phyloP scores from a whole-genome alignment of 1,284 basidiomycete species.

The Ceratobasidium sp. region DNA sequence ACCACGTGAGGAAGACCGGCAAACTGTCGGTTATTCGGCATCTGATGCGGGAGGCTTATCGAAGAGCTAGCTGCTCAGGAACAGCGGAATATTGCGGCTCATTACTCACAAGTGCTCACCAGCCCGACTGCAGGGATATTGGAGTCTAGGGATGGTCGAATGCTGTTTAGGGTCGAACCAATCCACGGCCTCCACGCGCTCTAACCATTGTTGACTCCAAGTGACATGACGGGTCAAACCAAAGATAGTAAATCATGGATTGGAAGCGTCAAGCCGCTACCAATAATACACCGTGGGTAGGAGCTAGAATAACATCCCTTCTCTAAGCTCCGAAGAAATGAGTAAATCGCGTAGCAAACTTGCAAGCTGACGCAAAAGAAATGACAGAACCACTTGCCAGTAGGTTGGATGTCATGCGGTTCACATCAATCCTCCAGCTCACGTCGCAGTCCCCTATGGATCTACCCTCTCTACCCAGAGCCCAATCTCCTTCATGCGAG shows the following conservation, averaged over 20 bases:
- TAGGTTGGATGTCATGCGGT: constrained; percentile 1
- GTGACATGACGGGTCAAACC: background rate
- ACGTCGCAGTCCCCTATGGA: constrained; percentile 27
- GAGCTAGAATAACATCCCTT: constrained; percentile 1
- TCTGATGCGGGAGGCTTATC: background rate
- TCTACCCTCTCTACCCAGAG: constrained; percentile 8
- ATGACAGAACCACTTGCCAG: constrained; percentile 24
- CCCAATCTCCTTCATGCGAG: background rate
- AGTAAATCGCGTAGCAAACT: constrained; percentile 11
- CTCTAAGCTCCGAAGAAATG: constrained; percentile 27
- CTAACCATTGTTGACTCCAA: background rate
- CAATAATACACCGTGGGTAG: background rate
- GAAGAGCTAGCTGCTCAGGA: background rate
- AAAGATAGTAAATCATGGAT: constrained; percentile 33
- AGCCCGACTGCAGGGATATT: constrained; percentile 22
- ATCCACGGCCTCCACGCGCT: background rate
- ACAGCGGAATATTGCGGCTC: background rate
- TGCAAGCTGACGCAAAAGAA: constrained; percentile 21
- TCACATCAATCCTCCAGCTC: constrained; percentile 28
- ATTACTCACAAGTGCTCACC: background rate
- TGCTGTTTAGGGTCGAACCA: background rate
- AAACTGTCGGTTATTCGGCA: constrained; percentile 28
- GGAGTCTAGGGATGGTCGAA: background rate
- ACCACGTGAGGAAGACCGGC: constrained; percentile 22
- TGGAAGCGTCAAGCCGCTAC: background rate